Conservation (phyloP, 2,329 filamentous ascomycete genomes). For the Dothideomycetes sp. region DNA sequence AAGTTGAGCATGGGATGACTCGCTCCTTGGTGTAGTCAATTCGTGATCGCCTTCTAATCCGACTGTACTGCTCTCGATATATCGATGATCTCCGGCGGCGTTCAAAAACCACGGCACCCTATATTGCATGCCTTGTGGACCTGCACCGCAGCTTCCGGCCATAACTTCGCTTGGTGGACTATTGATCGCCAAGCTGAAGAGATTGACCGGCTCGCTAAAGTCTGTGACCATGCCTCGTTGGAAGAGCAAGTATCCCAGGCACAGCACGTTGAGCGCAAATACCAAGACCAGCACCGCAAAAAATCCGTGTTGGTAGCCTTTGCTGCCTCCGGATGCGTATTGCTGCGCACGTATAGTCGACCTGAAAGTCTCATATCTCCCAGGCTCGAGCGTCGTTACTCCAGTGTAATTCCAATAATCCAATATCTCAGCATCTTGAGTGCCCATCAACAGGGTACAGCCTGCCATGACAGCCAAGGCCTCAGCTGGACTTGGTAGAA, state of each 20-base stretch:
- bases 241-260: conserved; percentile 51
- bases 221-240: conserved; percentile 59
- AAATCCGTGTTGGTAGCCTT: conserved; percentile 54
- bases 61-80: conserved; percentile 29
- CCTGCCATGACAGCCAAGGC: conserved; percentile 59
- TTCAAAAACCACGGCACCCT: conserved; percentile 27
- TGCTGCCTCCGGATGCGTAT: conserved; percentile 56
- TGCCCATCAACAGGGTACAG: conserved; percentile 52
- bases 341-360: conserved; percentile 53
- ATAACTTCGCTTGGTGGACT: conserved; percentile 41
- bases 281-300: conserved; percentile 54
- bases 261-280: conserved; percentile 56
- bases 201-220: conserved; percentile 66
- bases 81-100: conserved; percentile 36
- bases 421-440: conserved; percentile 49
- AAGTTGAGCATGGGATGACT: too few species aligned
- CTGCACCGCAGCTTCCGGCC: conserved; percentile 46
- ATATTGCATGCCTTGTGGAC: conserved; percentile 41
- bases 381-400: conserved; percentile 27
- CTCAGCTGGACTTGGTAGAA: conserved; percentile 60
- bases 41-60: conserved; percentile 7
- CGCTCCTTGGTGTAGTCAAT: too few species aligned
- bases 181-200: conserved; percentile 63
- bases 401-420: conserved; percentile 27
- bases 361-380: conserved; percentile 49